A percentile compares a stretch with the other conserved stretches of the same genome.
phyloP scores from a whole-genome alignment of 208 protist species.

The Trypanosoma grayi region DNA sequence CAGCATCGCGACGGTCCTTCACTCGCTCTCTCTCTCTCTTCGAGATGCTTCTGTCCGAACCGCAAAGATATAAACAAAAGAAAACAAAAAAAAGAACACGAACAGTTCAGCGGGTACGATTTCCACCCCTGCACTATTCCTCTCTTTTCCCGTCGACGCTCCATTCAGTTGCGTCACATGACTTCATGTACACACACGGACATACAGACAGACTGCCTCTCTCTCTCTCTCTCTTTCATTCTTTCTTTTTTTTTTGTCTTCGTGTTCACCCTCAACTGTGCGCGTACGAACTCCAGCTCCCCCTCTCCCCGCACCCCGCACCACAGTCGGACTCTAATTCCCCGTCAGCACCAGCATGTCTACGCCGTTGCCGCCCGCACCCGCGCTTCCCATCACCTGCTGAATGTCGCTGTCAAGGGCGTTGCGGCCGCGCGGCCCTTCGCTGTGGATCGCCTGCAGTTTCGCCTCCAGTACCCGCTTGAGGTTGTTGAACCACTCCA shows the following conservation, averaged over 20 bases:
- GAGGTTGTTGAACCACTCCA: conserved; percentile 74
- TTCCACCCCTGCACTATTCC: too few species aligned
- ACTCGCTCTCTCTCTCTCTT: too few species aligned
- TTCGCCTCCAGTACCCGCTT: conserved; percentile 61
- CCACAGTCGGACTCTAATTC: too few species aligned
- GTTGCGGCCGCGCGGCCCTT: conserved; percentile 12
- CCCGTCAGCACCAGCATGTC: conserved; percentile 66
- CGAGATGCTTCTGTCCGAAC: too few species aligned
- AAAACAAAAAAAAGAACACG: conserved; percentile 19
- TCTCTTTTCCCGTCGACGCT: too few species aligned
- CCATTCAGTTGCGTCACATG: too few species aligned
- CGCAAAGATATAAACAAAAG: background rate
- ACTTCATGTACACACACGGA: conserved; percentile 1
- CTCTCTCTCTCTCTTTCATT: conserved; percentile 7
- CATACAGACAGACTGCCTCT: background rate
- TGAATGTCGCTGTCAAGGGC: conserved; percentile 55
- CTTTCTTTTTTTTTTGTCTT: conserved; percentile 7
- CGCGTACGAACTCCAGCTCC: too few species aligned
- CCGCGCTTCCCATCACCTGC: conserved; percentile 39
- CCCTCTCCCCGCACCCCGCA: background rate
- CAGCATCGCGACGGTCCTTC: too few species aligned
- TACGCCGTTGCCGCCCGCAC: conserved; percentile 33
- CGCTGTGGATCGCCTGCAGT: conserved; percentile 33
- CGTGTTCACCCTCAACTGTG: too few species aligned
- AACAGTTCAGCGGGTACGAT: too few species aligned